Base-by-base conservation (phyloP, 257 asterid species). In the Parsonsia alboflavescens region DNA sequence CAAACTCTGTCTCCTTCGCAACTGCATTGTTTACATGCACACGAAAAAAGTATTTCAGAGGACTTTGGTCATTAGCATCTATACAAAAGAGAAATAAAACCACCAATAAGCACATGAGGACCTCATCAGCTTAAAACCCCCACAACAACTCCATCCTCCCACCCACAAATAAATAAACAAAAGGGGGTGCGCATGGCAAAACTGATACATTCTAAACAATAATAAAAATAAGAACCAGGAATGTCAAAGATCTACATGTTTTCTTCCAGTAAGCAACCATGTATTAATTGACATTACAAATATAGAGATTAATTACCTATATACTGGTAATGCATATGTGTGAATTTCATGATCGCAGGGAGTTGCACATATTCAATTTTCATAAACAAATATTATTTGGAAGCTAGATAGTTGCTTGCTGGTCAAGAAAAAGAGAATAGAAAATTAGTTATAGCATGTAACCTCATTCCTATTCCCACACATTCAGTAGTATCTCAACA, bases 1-100 rank as follows among this genome's bases (percentile, higher is more conserved):
- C 95, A 85, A 95, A 95, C 53, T 92, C 91, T 9, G 99, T 90
- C 83, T 93, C 99, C 84, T 84, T 95, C 71, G 97, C 96, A 85
- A 95, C 99, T 95, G 94, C 85, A 81, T 71, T 24, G 75, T 61
- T 63, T 42, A 82, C 53, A 70, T 78, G 46, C 33, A 80, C 46
- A 72, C n/a, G 69, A 39, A 12, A 61, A 65, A 8, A 10, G 8
- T 6, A 8, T 65, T 17, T 63, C 45, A 63, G 11, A 63, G 68
- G 46, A 6, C 24, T 36, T 54, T 15, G n/a, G 16, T 36, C 6
- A 5, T 3, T 63, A 63, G 6, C 68, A 63, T 5, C 46, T 17
- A 41, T 65, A 8, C 0, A 15, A 5, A 39, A 44, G 69, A 33
- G 48, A 6, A 33, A 1, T 17, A 65, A 1, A 64, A 7, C 46